These are phyloP conservation scores for Candida dendrica DNA, from an alignment of 805 yeast species.

Conservation along the genomic window DNA sequence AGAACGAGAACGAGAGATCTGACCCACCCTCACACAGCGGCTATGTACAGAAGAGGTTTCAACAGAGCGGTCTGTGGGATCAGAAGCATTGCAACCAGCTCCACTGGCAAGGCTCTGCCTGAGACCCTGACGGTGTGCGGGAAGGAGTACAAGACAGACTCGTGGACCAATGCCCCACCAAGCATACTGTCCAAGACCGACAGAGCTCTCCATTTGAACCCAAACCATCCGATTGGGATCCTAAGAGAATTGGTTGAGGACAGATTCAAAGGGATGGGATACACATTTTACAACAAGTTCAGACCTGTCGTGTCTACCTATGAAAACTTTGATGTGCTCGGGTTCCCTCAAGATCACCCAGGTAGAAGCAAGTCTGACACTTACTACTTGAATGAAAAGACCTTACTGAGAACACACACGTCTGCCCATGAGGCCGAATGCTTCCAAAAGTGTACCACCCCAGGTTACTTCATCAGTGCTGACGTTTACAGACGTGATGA, in stretches of 20 bases:
- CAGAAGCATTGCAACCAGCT: neutral
- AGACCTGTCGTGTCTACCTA: conserved; percentile 74
- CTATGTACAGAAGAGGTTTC: neutral
- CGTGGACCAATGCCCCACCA: conserved; percentile 81
- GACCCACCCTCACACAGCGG: neutral
- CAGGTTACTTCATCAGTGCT: conserved; percentile 89
- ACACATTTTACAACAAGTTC: conserved; percentile 73
- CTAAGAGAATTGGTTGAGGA: conserved; percentile 66
- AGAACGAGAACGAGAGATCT: too few relatives aligned
- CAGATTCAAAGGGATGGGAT: conserved; percentile 58
- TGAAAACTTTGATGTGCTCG: conserved; percentile 88
- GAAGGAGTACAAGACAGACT: conserved; percentile 51
- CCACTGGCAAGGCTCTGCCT: neutral
- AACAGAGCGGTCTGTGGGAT: neutral
- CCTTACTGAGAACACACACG: conserved; percentile 84
- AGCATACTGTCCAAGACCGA: conserved; percentile 62
- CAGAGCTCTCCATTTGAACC: conserved; percentile 65
- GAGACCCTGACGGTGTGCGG: conserved; percentile 33
- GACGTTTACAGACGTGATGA: conserved; percentile 96
- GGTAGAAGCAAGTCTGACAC: conserved; percentile 92
- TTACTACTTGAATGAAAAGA: conserved; percentile 70
- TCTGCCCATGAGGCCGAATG: conserved; percentile 95
- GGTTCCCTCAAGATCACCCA: conserved; percentile 88
- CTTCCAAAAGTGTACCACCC: conserved; percentile 55
- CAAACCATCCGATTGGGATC: conserved; percentile 86